Evolutionary conservation across 2,329 filamentous ascomycete species (phyloP).

Genomic region (Escovopsis sp.): DNA sequence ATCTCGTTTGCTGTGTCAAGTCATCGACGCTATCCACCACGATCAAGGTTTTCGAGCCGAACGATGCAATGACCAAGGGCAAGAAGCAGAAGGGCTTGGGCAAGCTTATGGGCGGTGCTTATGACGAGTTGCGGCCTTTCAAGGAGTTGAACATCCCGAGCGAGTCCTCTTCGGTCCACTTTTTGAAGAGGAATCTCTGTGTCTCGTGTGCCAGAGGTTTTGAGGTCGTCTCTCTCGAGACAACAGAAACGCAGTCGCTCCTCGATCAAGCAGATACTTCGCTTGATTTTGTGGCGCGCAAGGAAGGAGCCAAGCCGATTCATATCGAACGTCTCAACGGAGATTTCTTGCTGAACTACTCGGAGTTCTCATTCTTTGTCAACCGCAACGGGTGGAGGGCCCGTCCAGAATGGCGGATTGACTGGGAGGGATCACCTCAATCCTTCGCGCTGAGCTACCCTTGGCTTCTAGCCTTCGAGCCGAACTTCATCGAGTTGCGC

Average conservation of each 20-base stretch:
- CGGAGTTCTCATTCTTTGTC: constrained; percentile 97
- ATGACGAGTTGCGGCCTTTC: constrained; percentile 91
- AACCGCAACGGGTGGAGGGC: constrained; percentile 97
- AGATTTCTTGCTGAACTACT: constrained; percentile 96
- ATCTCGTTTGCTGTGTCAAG: constrained; percentile 93
- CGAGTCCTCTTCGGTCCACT: constrained; percentile 96
- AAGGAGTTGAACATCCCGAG: constrained; percentile 99
- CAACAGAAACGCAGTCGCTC: constrained; percentile 92
- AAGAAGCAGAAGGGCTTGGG: constrained; percentile 92
- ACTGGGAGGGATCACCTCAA: constrained; percentile 89
- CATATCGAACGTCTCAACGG: constrained; percentile 95
- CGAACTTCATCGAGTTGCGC: constrained; percentile 92
- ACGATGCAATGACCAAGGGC: constrained; percentile 82
- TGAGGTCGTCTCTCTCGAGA: constrained; percentile 91
- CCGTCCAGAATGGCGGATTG: constrained; percentile 89
- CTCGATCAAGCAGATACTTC: constrained; percentile 97
- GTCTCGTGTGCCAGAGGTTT: constrained; percentile 93
- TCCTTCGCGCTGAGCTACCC: constrained; percentile 91
- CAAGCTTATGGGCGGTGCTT: constrained; percentile 86
- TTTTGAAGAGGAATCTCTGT: constrained; percentile 90
- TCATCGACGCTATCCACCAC: constrained; percentile 85
- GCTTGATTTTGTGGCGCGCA: constrained; percentile 87
- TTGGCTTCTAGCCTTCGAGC: constrained; percentile 93
- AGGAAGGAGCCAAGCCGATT: constrained; percentile 86
- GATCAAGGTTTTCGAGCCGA: constrained; percentile 98